Base-by-base conservation (phyloP, 2,329 filamentous ascomycete genomes). In the Leptoxyphium fumago region DNA sequence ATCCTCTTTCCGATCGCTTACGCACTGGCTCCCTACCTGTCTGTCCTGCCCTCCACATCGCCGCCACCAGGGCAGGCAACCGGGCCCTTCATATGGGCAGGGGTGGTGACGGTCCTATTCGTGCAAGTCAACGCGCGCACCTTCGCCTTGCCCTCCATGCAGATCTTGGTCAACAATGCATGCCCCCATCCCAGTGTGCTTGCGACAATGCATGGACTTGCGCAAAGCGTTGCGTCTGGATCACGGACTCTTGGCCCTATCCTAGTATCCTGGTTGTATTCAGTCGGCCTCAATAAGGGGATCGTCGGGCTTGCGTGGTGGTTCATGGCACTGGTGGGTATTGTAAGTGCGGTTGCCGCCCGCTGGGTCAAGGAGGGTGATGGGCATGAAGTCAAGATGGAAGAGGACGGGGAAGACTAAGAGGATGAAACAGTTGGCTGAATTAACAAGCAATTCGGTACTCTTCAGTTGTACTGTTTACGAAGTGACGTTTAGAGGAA, bases 291-390 rank as follows among this genome's bases (percentile, higher is more conserved):
- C 39, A 59, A 66, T 32, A 57, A 64, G 42, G 75, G 75, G 5
- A 62, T 74, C 30, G 69, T 78, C 2, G 74, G 73, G 0, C 57
- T 65, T n/a, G 67, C 74, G 1, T 78, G 73, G 73, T 78, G 74
- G 74, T 64, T 60, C 21, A 60, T 76, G 51, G 71, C 74, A 0
- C 55, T 61, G 13, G 65, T 79, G 38, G 72, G 75, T 1, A 58
- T 71, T 1, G 43, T 75, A 3, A 77, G 77, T 0, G 80, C 75
- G 56, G 54, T 70, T 2, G 68, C 77, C 10, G 72, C 75, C 0
- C 66, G 75, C 58, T 69, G 69, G 42, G 74, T 83, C 10, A 70
- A 73, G 41, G 79, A 84, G 51, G 80, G 78, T 0, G 72, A 67
- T 50, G 77, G 77, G 2, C 75, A 78, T 57, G 76, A 80, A 57